Evolutionary conservation across 1,284 basidiomycete genomes (phyloP), one percentile per base, ranked within the genome.

Genomic region (Malassezia psittaci): DNA sequence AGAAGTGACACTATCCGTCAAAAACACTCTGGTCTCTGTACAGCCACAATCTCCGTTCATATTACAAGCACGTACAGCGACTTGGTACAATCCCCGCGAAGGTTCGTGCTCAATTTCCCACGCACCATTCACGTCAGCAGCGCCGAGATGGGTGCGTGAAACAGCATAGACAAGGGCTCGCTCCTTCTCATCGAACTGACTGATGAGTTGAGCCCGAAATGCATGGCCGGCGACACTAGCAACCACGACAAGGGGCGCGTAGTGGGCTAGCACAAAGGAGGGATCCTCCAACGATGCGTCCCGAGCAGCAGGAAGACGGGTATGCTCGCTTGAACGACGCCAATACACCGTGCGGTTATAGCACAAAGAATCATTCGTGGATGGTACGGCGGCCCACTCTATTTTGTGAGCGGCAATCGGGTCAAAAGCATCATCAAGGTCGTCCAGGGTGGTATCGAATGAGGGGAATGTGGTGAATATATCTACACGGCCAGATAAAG

Each of bases 151-250:
- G 9, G 47, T 57, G 3, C 68, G 54, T 3, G 60, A 56, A 1
- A 62, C 59, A 11, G 64, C 55, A 32, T 71, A 71, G 41, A 64
- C 56, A 10, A 69, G 57, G 8, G 45, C 32, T 5, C 59, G 56
- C 13, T 48, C 61, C 57, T 69, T 68, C 15, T 71, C 65, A 49
- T 71, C 67, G 39, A 67, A 71, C 50, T 68, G 67, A 33, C 37
- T 39, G 29, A n/a, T 18, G 12, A 49, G 3, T 16, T 40, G 48
- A 3, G 24, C 5, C 2, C 21, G 19, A 13, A 43, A 16, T 34
- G 39, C 39, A 13, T 61, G 35, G 54, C 59, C 52, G 52, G 58
- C 34, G 53, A 57, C 18, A 61, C 52, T 13, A 60, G 60, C 51
- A 57, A 60, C 38, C 57, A 65, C n/a, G 60, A 69, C 2, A 12